Evolutionary conservation across 495 filamentous ascomycete species (phyloP).

Genomic region (Cudoniella acicularis): DNA sequence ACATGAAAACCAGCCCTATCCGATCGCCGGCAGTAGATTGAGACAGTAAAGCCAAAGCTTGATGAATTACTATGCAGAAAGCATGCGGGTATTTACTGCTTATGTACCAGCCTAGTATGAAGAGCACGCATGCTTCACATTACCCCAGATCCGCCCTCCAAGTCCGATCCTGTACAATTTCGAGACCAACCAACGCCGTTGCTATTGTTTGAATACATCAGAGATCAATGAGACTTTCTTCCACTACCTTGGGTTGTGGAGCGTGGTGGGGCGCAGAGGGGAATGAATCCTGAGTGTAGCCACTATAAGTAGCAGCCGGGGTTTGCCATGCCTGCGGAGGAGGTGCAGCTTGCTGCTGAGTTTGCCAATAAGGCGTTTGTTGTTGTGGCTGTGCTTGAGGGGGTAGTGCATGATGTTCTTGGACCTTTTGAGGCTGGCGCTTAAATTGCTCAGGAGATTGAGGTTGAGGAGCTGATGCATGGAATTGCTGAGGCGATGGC

Average conservation of each 20-base stretch:
- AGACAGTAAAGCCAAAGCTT: too few species aligned
- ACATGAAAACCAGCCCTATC: too few species aligned
- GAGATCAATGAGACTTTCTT: constrained; percentile 91
- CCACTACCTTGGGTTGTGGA: constrained; percentile 57
- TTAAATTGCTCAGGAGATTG: constrained; percentile 28
- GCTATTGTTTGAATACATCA: constrained; percentile 30
- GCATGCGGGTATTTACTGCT: not conserved
- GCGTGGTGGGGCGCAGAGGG: constrained; percentile 62
- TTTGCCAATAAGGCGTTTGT: constrained; percentile 30
- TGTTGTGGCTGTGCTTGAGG: constrained; percentile 17
- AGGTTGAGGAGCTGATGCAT: constrained; percentile 19
- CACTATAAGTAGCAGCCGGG: constrained; percentile 39
- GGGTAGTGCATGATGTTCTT: constrained; percentile 6
- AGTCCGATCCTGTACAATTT: constrained; percentile 2
- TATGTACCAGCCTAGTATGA: not conserved
- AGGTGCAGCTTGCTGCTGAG: constrained; percentile 34
- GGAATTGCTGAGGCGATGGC: constrained; percentile 30
- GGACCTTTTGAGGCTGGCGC: constrained; percentile 20
- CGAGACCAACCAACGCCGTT: constrained; percentile 12
- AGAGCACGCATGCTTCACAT: not conserved
- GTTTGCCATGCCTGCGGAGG: constrained; percentile 46
- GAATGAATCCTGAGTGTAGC: constrained; percentile 63
- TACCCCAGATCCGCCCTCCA: not conserved
- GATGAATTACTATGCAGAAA: too few species aligned
- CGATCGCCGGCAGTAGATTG: too few species aligned